Conservation (phyloP, 768 basidiomycete species). For the Cystoderma amianthinum region DNA sequence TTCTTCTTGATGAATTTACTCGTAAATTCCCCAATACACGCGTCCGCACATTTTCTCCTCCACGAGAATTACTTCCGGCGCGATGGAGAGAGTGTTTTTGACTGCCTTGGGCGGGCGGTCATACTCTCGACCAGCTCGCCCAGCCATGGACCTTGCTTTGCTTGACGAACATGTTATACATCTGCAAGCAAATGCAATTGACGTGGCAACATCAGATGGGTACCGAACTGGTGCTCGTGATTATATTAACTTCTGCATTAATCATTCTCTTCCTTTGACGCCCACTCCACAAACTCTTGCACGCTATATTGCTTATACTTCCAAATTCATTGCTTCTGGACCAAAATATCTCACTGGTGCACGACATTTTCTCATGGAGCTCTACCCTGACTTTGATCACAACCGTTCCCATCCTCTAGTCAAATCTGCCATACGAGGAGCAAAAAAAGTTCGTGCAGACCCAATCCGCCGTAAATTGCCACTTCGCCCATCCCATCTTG, state of each 20-base stretch:
- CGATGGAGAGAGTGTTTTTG: constrained; percentile 14
- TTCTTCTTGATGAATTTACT: constrained; percentile 9
- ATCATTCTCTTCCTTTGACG: background rate
- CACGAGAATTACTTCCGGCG: constrained; percentile 10
- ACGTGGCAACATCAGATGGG: constrained; percentile 8
- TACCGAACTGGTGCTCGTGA: constrained; percentile 9
- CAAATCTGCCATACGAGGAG: constrained; percentile 10
- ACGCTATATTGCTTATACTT: constrained; percentile 14
- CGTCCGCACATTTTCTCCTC: constrained; percentile 11
- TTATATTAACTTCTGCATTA: constrained; percentile 5
- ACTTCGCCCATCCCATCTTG: constrained; percentile 9
- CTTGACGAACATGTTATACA: background rate
- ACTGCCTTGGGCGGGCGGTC: constrained; percentile 7
- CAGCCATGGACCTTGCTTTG: background rate
- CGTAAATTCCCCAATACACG: constrained; percentile 9
- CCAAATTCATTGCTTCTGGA: too few species aligned
- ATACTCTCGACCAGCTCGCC: constrained; percentile 6
- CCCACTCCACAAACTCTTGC: constrained; percentile 9
- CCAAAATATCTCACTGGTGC: too few species aligned
- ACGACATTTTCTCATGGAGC: too few species aligned
- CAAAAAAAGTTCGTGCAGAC: constrained; percentile 12
- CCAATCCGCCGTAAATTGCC: constrained; percentile 14
- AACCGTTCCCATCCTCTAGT: constrained; percentile 7
- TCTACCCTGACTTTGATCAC: too few species aligned
- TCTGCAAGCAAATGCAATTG: constrained; percentile 6